Percentiles rank a stretch among this genome's conserved stretches.
phyloP scores from a whole-genome alignment of 345 rosid species.

The Chamaenerion angustifolium region DNA sequence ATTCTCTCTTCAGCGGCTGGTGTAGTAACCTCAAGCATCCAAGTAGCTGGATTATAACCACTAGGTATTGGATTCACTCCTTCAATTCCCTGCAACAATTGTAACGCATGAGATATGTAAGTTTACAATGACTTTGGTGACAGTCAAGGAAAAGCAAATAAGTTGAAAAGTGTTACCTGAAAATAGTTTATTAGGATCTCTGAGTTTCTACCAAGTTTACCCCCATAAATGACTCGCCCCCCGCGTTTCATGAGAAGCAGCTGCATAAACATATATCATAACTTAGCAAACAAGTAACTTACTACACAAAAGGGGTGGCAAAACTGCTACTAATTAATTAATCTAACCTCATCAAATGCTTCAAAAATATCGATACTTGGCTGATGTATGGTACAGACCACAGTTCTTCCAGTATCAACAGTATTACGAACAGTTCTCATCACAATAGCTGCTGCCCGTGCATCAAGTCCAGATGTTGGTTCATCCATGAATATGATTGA shows the following conservation, averaged over 20 bases:
- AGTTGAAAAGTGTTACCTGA: conserved; percentile 33
- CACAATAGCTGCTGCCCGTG: conserved; percentile 94
- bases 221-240: conserved; percentile 77
- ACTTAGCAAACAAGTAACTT: not conserved
- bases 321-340: conserved; percentile 2
- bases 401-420: conserved; percentile 91
- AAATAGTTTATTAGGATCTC: conserved; percentile 59
- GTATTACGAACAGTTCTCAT: conserved; percentile 93
- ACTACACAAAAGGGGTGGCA: not conserved
- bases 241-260: conserved; percentile 97
- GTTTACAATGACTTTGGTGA: too few relatives aligned
- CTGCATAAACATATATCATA: conserved; percentile 20
- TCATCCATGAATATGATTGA: conserved; percentile 94
- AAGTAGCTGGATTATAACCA: conserved; percentile 87
- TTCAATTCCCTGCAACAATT: conserved; percentile 27
- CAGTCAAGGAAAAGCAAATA: too few relatives aligned
- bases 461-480: conserved; percentile 96
- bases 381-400: conserved; percentile 90
- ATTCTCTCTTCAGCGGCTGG: conserved; percentile 45
- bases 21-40: conserved; percentile 93
- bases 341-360: conserved; percentile 82
- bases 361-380: conserved; percentile 91
- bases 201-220: conserved; percentile 64
- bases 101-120: not conserved
- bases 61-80: conserved; percentile 50